Evolutionary conservation across 2,329 filamentous ascomycete genomes (phyloP).

Genomic region (Aspergillus bombycis): DNA sequence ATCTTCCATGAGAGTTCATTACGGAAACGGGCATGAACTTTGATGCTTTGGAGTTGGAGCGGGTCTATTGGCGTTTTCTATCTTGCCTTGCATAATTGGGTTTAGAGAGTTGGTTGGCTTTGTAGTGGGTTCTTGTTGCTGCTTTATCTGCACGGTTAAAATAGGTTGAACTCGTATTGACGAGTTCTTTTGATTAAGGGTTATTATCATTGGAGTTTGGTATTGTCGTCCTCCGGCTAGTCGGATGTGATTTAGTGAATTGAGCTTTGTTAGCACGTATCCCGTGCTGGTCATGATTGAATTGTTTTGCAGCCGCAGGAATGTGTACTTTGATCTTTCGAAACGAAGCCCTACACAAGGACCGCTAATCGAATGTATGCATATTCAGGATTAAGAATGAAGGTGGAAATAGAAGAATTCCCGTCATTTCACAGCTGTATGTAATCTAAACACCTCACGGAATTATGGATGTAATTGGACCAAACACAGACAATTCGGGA

Average conservation of each 20-base stretch:
- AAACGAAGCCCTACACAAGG: background rate
- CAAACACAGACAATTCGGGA: constrained; percentile 19
- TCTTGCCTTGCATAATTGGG: background rate
- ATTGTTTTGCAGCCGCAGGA: background rate
- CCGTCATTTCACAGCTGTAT: constrained; percentile 13
- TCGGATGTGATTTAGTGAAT: background rate
- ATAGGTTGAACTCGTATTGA: background rate
- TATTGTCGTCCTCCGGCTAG: background rate
- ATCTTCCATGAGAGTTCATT: background rate
- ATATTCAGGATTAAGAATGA: background rate
- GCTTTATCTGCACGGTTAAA: background rate
- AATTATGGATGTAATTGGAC: constrained; percentile 16
- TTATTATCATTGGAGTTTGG: constrained; percentile 1
- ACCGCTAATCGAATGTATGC: background rate
- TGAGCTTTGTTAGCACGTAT: background rate
- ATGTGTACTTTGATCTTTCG: background rate
- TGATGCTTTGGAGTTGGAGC: constrained; percentile 3
- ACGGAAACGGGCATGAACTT: background rate
- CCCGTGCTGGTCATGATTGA: no score
- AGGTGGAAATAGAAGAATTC: background rate
- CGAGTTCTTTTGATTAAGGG: background rate
- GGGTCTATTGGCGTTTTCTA: constrained; percentile 1
- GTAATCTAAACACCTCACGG: constrained; percentile 24
- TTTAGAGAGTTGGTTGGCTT: background rate
- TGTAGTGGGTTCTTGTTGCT: background rate